Evolutionary conservation across 148 eudicot genomes (phyloP), one percentile per base, ranked within the genome.

Genomic region (Chenopodium berlandieri): DNA sequence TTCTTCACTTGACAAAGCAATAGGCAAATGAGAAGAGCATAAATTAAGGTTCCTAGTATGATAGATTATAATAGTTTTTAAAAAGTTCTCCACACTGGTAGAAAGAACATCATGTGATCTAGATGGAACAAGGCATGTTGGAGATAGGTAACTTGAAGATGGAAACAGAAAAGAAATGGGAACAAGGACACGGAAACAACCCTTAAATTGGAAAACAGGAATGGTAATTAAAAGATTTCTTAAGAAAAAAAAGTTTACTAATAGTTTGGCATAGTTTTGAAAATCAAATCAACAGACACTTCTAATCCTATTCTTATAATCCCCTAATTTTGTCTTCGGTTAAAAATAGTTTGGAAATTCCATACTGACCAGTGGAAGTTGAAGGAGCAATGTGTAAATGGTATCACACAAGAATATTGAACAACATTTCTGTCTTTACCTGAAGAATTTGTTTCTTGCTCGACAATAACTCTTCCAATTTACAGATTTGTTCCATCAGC

Each of bases 361-460:
- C 10, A 27, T 3, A 23, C 12, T 44, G 72, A 52, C 54, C 3
- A 12, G 37, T 14, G 25, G 54, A 78, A 65, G 20, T 68, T 34
- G 20, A 14, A 47, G 27, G 1, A n/a, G 34, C 23, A 69, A 46
- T 73, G 54, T 32, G 25, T 40, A 27, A 27, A 31, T 34, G 40
- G 48, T 50, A 71, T 52, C 72, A 31, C 54, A 63, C 25, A 74
- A 69, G 22, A 19, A 50, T 69, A 58, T 31, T 71, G 7, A 40
- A 44, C 27, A 47, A 72, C 20, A 58, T 65, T 1, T 34, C 69
- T 19, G 44, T 73, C 50, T 22, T 68, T 88, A 96, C 99, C 99
- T 92, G 92, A 76, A 92, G 92, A 78, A 96, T 91, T 73, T 88
- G 85, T 71, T 86, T 89, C 89, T 89, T 94, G 91, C 95, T 94